Evolutionary conservation across 1,139 yeast species (phyloP).

Genomic region (Suhomyces maxii): DNA sequence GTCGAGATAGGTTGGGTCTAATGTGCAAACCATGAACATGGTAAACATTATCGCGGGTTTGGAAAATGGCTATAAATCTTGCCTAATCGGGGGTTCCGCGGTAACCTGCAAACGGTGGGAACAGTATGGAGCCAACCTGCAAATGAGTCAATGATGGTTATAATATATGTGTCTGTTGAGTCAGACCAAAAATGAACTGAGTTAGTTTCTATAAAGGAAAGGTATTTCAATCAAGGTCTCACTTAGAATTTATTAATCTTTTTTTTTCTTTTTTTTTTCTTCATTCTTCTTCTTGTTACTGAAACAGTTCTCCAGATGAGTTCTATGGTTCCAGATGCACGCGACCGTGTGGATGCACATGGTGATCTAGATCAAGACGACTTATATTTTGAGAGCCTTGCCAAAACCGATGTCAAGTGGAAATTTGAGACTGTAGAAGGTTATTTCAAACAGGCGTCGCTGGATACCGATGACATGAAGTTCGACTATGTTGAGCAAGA

Average conservation of each 20-base stretch:
- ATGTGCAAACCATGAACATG: slow-evolving; percentile 5
- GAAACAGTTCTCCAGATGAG: slow-evolving; percentile 21
- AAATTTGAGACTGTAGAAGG: slow-evolving; percentile 46
- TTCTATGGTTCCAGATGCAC: slow-evolving; percentile 29
- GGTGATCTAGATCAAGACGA: slow-evolving; percentile 34
- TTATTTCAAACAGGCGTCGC: slow-evolving; percentile 52
- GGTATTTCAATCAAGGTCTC: not conserved
- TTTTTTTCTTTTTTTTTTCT: not conserved
- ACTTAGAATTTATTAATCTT: too few relatives aligned
- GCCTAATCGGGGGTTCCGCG: not conserved
- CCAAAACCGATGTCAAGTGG: slow-evolving; percentile 27
- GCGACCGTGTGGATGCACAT: slow-evolving; percentile 40
- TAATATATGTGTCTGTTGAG: too few relatives aligned
- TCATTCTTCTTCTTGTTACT: not conserved
- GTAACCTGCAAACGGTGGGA: not conserved
- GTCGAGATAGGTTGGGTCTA: slow-evolving; percentile 4
- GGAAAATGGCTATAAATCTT: not conserved
- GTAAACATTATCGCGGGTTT: not conserved
- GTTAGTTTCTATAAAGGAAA: too few relatives aligned
- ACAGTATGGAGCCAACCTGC: too few relatives aligned
- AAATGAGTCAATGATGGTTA: too few relatives aligned
- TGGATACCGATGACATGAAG: slow-evolving; percentile 43
- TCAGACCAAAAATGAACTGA: too few relatives aligned
- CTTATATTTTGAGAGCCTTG: slow-evolving; percentile 19
- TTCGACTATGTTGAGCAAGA: slow-evolving; percentile 49